A percentile compares a stretch with the other conserved stretches of the same genome.
These are phyloP conservation scores for Leccinum pachyderme DNA, from an alignment of 1,284 basidiomycete genomes.

Conservation along the genomic window DNA sequence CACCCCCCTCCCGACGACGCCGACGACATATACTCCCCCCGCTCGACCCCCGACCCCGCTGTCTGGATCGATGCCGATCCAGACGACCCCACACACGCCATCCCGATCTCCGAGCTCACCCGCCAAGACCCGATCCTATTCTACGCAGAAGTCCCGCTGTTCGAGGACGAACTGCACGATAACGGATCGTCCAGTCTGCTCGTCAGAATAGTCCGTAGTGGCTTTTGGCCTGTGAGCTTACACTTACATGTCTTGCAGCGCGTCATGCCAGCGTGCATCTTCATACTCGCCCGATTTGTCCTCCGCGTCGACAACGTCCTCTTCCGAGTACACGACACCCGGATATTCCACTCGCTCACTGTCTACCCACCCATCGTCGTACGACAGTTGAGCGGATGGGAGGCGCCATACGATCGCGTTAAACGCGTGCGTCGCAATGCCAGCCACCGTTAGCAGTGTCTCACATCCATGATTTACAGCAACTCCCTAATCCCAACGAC, in stretches of 20 bases:
- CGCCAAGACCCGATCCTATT: conserved; percentile 92
- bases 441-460: background rate
- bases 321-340: conserved; percentile 88
- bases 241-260: conserved; percentile 50
- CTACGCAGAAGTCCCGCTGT: conserved; percentile 90
- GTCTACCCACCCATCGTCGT: conserved; percentile 63
- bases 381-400: conserved; percentile 85
- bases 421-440: conserved; percentile 56
- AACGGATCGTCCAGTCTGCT: conserved; percentile 84
- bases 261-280: conserved; percentile 96
- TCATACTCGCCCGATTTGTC: conserved; percentile 90
- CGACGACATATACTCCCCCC: background rate
- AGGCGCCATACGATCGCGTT: conserved; percentile 83
- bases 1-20: conserved; percentile 10
- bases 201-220: conserved; percentile 75
- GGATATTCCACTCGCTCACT: conserved; percentile 84
- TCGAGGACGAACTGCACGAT: conserved; percentile 93
- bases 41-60: conserved; percentile 9
- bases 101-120: conserved; percentile 83
- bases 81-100: conserved; percentile 53
- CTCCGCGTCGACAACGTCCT: conserved; percentile 94
- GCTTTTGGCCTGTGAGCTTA: background rate
- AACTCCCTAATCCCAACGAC: conserved; percentile 79
- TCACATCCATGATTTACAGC: conserved; percentile 41
- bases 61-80: conserved; percentile 55